A percentile compares a stretch with the other conserved stretches of the same genome.
Conservation (phyloP, 192 early-diverging fungal species). For the Linnemannia exigua region DNA sequence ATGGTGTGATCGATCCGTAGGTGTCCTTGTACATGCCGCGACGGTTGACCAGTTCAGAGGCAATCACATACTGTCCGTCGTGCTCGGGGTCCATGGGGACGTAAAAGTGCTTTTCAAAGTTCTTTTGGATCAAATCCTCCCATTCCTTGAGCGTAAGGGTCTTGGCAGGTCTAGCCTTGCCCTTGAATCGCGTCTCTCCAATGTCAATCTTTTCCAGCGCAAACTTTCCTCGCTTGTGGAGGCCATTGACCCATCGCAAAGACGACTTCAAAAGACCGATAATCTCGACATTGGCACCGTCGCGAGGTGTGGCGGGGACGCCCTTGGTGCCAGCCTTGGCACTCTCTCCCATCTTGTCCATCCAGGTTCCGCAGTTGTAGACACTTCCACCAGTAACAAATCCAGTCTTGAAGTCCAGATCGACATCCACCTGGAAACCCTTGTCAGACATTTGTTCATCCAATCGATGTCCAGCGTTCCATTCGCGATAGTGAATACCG, state of each 20-base stretch:
- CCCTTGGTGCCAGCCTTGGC: slow-evolving; percentile 95
- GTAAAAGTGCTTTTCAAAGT: slow-evolving; percentile 93
- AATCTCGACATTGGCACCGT: slow-evolving; percentile 94
- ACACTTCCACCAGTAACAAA: slow-evolving; percentile 89
- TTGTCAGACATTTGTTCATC: slow-evolving; percentile 94
- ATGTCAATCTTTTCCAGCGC: slow-evolving; percentile 20
- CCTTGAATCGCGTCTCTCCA: slow-evolving; percentile 63
- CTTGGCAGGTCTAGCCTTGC: slow-evolving; percentile 22
- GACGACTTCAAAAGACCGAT: slow-evolving; percentile 89
- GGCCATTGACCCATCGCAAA: slow-evolving; percentile 83
- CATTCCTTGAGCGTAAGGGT: slow-evolving; percentile 78
- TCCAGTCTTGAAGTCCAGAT: slow-evolving; percentile 84
- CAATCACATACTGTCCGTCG: slow-evolving; percentile 74
- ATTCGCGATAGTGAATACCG: slow-evolving; percentile 94
- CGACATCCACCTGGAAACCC: slow-evolving; percentile 89
- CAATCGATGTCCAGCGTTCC: slow-evolving; percentile 90
- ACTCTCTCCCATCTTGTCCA: slow-evolving; percentile 99
- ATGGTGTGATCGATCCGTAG: slow-evolving; percentile 75
- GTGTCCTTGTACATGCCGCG: slow-evolving; percentile 97
- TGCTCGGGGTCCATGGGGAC: slow-evolving; percentile 83
- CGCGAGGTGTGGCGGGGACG: slow-evolving; percentile 91
- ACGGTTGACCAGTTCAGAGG: slow-evolving; percentile 79
- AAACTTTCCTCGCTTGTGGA: slow-evolving; percentile 56
- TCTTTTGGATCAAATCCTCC: slow-evolving; percentile 81
- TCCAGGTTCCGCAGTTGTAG: slow-evolving; percentile 99